Base-by-base conservation (phyloP, 352 stramenopile species). In the Saprolegnia parasitica region DNA sequence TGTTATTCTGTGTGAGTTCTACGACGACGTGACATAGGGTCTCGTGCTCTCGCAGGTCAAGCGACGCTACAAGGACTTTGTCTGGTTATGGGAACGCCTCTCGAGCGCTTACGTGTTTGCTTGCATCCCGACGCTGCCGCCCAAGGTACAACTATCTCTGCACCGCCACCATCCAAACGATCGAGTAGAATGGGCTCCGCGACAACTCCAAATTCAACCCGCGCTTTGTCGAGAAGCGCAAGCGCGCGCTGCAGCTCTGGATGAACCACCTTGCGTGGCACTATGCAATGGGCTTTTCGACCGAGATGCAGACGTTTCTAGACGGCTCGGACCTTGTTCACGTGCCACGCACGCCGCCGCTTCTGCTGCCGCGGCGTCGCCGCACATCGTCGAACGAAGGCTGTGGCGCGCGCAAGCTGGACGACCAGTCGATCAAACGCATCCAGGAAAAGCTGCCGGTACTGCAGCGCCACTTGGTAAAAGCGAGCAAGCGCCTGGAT, bases 41-140 rank as follows among this genome's bases (percentile, higher is more conserved):
- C 16, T 21, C 9, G 50, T 45, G 0, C 18, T 68, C 29, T 58
- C 42, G n/a, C 18, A 20, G 15, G 63, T 70, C 37, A 70, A 70
- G 40, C 49, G 63, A 23, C 32, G 63, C 15, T 70, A 62, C 54
- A 61, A 61, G 18, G 63, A 70, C 24, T 70, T 70, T 37, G 63
- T 57, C 15, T 70, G 63, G 63, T 37, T 70, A 13, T 70, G 45
- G 46, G 63, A 70, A 29, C 49, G 63, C 20, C 39, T 70, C 21
- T 61, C 63, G n/a, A 39, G 20, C 6, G 37, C 47, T 16, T 61
- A 70, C 47, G n/a, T 35, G 23, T 56, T 37, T 37, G 63, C 54
- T 2, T 70, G 63, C 42, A 40, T 70, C 13, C 63, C 63, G 11
- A 49, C 63, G 21, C 23, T 70, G 23, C 63, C 63, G 6, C 63